A percentile compares a stretch with the other conserved stretches of the same genome.
phyloP scores from a whole-genome alignment of 768 basidiomycete species.

The Leccinum uliginosum region DNA sequence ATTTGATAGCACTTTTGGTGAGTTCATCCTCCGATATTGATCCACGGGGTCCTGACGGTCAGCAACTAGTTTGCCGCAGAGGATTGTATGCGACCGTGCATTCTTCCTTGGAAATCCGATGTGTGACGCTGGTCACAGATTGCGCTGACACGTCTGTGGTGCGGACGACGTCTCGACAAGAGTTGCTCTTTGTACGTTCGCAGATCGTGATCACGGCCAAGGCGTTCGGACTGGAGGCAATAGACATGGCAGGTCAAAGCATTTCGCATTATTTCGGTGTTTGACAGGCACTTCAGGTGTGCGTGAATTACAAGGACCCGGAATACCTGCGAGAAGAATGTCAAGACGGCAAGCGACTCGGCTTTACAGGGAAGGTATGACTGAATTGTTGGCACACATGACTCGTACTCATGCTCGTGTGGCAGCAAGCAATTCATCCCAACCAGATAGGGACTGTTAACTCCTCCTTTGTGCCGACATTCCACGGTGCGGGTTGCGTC shows the following conservation, averaged over 20 bases:
- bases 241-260: conserved; percentile 71
- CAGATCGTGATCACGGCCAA: conserved; percentile 78
- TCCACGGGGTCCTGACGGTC: not conserved
- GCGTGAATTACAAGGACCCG: conserved; percentile 79
- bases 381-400: not conserved
- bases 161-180: conserved; percentile 67
- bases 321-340: conserved; percentile 69
- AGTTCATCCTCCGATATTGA: not conserved
- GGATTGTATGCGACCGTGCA: conserved; percentile 58
- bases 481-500: conserved; percentile 44
- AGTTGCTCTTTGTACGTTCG: conserved; percentile 81
- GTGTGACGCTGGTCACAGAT: conserved; percentile 42
- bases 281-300: conserved; percentile 50
- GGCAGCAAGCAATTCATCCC: conserved; percentile 93
- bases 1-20: conserved; percentile 59
- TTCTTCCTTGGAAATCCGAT: not conserved
- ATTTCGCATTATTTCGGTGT: not conserved
- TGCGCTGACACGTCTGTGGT: conserved; percentile 86
- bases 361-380: conserved; percentile 85
- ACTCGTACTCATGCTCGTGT: not conserved
- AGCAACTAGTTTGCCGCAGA: conserved; percentile 81
- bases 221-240: conserved; percentile 77
- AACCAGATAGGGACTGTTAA: conserved; percentile 76
- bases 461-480: conserved; percentile 70
- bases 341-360: conserved; percentile 71